These are phyloP conservation scores for Prunus padus DNA, from an alignment of 306 rosid species.

Conservation along the genomic window DNA sequence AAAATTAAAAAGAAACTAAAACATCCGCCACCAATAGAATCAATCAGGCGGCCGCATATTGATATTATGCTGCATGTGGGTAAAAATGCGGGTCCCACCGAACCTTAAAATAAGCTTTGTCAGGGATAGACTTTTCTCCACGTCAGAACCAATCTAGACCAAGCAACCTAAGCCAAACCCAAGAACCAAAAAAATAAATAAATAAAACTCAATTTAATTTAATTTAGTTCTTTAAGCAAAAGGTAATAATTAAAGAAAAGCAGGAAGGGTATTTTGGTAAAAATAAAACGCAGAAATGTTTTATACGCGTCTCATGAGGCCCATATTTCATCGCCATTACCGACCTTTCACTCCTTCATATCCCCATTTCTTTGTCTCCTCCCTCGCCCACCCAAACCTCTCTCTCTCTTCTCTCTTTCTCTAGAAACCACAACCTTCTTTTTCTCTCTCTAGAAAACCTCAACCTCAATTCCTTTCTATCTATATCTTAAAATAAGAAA, in stretches of 20 bases:
- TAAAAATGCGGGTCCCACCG: slow-evolving; percentile 8
- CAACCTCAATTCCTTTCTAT: background rate
- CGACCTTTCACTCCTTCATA: slow-evolving; percentile 62
- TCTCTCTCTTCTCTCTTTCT: slow-evolving; percentile 10
- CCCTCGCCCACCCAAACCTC: background rate
- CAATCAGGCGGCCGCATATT: slow-evolving; percentile 9
- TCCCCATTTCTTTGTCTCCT: slow-evolving; percentile 29
- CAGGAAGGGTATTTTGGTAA: slow-evolving; percentile 44
- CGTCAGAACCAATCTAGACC: slow-evolving; percentile 26
- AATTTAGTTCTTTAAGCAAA: background rate
- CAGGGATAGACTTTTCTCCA: slow-evolving; percentile 15
- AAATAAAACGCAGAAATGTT: slow-evolving; percentile 26
- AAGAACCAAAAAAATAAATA: background rate
- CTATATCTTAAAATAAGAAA: background rate
- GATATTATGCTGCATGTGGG: slow-evolving; percentile 7
- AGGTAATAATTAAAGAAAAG: slow-evolving; percentile 18
- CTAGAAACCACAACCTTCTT: slow-evolving; percentile 11
- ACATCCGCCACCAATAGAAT: background rate
- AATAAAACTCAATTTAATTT: background rate
- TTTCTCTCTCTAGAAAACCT: slow-evolving; percentile 1
- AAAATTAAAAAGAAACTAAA: background rate
- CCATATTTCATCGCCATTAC: slow-evolving; percentile 69
- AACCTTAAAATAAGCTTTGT: slow-evolving; percentile 14
- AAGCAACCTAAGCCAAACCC: background rate
- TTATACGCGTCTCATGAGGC: slow-evolving; percentile 82